Base-by-base conservation (phyloP, 1,284 basidiomycete genomes). In the Meira miltonrushii region DNA sequence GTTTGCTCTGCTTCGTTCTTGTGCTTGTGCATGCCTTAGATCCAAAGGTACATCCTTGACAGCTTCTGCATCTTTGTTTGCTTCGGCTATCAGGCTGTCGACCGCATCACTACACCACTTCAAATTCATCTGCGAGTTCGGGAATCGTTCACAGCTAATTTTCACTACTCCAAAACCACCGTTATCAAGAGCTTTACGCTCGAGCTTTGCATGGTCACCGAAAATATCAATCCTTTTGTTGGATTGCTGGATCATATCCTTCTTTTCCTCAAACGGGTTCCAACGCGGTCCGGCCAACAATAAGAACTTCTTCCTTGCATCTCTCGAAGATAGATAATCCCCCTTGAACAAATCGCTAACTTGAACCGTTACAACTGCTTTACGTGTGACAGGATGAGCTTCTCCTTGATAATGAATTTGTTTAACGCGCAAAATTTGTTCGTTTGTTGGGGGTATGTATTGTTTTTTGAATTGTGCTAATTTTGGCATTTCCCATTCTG, bases 21-120 rank as follows among this genome's bases (percentile, higher is more conserved):
- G 66, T 28, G 63, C 64, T 46, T 63, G 66, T 23, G 60, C 61
- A 0, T 67, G 66, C 17, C 79, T 68, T 15, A 65, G 61, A 55
- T 79, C 78, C 48, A 80, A 57, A 10, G 78, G 76, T 46, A 80
- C 66, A 25, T 75, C 75, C 25, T 66, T 58, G 46, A 78, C 66
- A 11, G 69, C 44, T 19, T 72, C 64, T 10, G 63, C 55, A 50
- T 64, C 54, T 25, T 66, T 46, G 62, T 72, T 67, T 6, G 79
- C 78, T 55, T 78, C 79, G 6, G 54, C 54, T 19, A 81, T 64
- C 54, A 81, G 60, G 44, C 62, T 67, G 62, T 79, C 78, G 23
- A 81, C 59, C 15, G 69, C 74, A 58, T 81, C 80, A 41, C 74
- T 77, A 65, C 80, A 81, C 80, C 80, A 81, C 66, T 79, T 79